Conservation (phyloP, 495 filamentous ascomycete species). For the Chlorociboria aeruginascens region DNA sequence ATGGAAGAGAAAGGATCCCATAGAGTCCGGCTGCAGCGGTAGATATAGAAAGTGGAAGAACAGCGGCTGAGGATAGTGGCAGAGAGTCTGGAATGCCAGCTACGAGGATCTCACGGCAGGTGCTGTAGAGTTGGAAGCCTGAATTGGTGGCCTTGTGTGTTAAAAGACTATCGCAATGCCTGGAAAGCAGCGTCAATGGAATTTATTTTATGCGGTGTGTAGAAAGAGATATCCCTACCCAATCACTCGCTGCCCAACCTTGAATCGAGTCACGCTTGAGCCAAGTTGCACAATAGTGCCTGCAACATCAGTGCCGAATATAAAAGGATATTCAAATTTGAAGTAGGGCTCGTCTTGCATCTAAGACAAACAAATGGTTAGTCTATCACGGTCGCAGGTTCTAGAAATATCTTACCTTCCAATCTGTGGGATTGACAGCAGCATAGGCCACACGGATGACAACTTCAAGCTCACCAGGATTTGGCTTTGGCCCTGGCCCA, state of each 20-base stretch:
- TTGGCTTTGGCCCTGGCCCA: not conserved
- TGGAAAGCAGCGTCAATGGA: too few species aligned
- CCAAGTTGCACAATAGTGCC: constrained; percentile 22
- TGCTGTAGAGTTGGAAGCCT: constrained; percentile 4
- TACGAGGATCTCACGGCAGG: constrained; percentile 3
- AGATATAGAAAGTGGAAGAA: constrained; percentile 29
- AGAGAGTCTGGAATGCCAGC: constrained; percentile 26
- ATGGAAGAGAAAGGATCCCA: not conserved
- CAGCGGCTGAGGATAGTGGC: constrained; percentile 24
- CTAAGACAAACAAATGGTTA: not conserved
- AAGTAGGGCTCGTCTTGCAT: constrained; percentile 8
- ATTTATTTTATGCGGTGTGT: too few species aligned
- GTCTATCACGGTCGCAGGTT: not conserved
- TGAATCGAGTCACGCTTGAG: constrained; percentile 16
- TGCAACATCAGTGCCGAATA: constrained; percentile 24
- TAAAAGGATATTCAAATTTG: constrained; percentile 5
- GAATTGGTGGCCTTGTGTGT: not conserved
- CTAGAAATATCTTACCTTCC: constrained; percentile 1
- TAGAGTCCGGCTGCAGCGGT: constrained; percentile 32
- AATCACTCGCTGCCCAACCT: constrained; percentile 10
- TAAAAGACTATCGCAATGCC: constrained; percentile 4
- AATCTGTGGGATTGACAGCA: constrained; percentile 13
- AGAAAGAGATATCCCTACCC: not conserved
- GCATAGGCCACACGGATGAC: constrained; percentile 8
- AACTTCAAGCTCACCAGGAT: constrained; percentile 5